Base-by-base conservation (phyloP, 1,284 basidiomycete species). In the Entoloma clypeatum region DNA sequence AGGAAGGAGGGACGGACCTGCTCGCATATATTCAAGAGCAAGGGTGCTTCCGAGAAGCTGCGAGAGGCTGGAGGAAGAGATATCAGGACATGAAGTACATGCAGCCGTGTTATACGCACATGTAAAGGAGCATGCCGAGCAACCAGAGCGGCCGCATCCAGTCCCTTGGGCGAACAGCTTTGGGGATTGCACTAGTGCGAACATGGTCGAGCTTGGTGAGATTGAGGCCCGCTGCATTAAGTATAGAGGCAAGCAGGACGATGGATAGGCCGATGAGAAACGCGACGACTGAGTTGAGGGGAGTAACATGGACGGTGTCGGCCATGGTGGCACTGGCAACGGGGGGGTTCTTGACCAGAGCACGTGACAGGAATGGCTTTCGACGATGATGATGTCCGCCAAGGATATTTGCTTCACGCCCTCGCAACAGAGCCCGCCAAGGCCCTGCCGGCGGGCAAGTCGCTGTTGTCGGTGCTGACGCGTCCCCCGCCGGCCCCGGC, bases 21-120 rank as follows among this genome's bases (percentile, higher is more conserved):
- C 89, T 49, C 89, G 79, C 75, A 92, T 85, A 58, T 90, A 92
- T 59, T 87, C 81, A 18, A 92, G 71, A 0, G 89, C 89, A 14
- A 92, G 72, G 0, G 90, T 92, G 55, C 82, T 86, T 28, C 90
- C 89, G 51, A 92, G 80, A 55, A 92, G 67, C 61, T 92, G 90
- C 2, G 87, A 91, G 30, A 91, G 61, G 54, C 85, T 86, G 52
- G 11, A 31, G 37, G 28, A 26, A 37, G 26, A 21, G 34, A 47
- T 28, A 38, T 41, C 36, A 29, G 13, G 34, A 4, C 4, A 17
- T 30, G 21, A 54, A 41, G 43, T 44, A 38, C 19, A 46, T 49
- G 24, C 34, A 31, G 5, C 21, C 28, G 26, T 13, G 22, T 13
- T 19, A 14, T 17, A 65, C 74, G 36, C 39, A 83, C 82, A 90